Base-by-base conservation (phyloP, 441 rosid species). In the Populus hybrid region DNA sequence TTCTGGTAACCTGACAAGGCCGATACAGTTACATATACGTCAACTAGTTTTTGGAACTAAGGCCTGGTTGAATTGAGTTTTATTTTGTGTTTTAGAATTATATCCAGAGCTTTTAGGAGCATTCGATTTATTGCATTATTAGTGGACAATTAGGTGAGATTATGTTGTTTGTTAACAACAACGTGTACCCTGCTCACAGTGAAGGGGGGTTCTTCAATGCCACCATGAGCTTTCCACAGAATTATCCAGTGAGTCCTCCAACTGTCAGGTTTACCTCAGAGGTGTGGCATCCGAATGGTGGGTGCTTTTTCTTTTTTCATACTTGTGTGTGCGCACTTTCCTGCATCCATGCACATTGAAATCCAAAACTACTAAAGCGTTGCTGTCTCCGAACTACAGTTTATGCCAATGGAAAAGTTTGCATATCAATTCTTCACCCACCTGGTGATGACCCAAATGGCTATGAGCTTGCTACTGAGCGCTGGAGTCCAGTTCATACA, bases 361-460 rank as follows among this genome's bases (percentile, higher is more conserved):
- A 9, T 74, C 38, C n/a, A 33, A 50, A 9, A 45, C 64, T 68
- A 73, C 66, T 61, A 40, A 66, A 65, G 67, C 56, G 18, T 68
- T 69, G 23, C 66, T 81, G 20, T 80, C 31, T 29, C 31, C 31
- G 31, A 45, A 33, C 12, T 82, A 40, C 82, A 93, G 99, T 93
- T 23, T 94, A 93, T 82, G 56, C 90, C 0, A 95, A 94, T 85
- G 99, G 99, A 0, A 89, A 90, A 40, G 99, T 95, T 76, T 95
- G 97, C 82, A 95, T 95, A 80, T 95, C 99, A 20, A 95, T 93
- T 78, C 92, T 93, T 40, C 99, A 95, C 81, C 99, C 99, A 70
- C 99, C 99, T 64, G 99, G 99, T 42, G 99, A 93, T 74, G 98
- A 95, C 81, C 99, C 97, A 12, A 94, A 90, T 68, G 99, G 99